These are phyloP conservation scores for Chaetoceros tenuissimus DNA, from an alignment of 108 stramenopile species.

Conservation along the genomic window DNA sequence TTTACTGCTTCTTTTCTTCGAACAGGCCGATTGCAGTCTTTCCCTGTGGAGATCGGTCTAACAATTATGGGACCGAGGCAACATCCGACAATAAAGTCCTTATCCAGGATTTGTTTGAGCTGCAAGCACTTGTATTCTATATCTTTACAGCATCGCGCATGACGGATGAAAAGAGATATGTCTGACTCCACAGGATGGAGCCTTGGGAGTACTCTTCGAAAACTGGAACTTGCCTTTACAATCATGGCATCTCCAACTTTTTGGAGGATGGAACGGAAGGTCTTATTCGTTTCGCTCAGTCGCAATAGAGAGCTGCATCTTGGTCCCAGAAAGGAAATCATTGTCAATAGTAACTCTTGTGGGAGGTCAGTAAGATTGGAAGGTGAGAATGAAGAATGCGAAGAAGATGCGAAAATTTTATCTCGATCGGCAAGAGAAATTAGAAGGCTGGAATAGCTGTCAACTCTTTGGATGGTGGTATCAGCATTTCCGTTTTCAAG, in stretches of 20 bases:
- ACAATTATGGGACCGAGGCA: not conserved
- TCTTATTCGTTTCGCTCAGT: not conserved
- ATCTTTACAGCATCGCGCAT: not conserved
- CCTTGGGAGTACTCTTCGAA: not conserved
- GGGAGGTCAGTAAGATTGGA: too few species aligned
- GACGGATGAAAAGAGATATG: not conserved
- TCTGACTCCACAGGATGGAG: not conserved
- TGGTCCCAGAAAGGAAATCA: not conserved
- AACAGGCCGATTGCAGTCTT: too few species aligned
- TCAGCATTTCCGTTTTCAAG: too few species aligned
- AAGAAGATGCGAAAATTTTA: too few species aligned
- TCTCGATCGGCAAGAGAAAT: too few species aligned
- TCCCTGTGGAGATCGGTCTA: not conserved
- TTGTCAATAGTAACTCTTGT: not conserved
- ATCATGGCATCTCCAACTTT: not conserved
- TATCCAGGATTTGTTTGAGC: not conserved
- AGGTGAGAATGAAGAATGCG: too few species aligned
- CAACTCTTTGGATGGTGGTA: too few species aligned
- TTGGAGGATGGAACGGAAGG: not conserved
- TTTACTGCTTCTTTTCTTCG: not conserved
- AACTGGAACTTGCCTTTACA: not conserved
- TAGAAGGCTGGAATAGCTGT: too few species aligned
- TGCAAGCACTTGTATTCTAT: not conserved
- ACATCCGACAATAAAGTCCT: not conserved
- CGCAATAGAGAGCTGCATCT: not conserved